Evolutionary conservation across 257 asterid species (phyloP).

Genomic region (Handroanthus guayacan): DNA sequence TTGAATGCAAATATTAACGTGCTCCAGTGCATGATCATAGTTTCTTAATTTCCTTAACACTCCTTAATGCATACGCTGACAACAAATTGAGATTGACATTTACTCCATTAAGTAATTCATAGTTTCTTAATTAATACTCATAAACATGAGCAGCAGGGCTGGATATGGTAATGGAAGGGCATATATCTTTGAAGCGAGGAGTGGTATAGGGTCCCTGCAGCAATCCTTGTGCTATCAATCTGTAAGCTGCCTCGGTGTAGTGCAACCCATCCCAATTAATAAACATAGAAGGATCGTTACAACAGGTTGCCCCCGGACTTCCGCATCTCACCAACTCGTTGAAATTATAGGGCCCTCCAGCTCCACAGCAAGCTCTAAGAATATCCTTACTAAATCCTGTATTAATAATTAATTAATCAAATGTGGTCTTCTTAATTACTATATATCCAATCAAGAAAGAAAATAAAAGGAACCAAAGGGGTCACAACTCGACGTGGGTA

Average conservation of each 20-base stretch:
- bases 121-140: background rate
- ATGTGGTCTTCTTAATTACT: too few relatives aligned
- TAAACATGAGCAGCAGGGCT: background rate
- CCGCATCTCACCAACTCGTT: slow-evolving; percentile 40
- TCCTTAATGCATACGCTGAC: too few relatives aligned
- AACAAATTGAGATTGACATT: too few relatives aligned
- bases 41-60: too few relatives aligned
- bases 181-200: slow-evolving; percentile 41
- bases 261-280: slow-evolving; percentile 62
- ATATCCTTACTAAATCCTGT: slow-evolving; percentile 46
- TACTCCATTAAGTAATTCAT: too few relatives aligned
- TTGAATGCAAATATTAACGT: too few relatives aligned
- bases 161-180: slow-evolving; percentile 21
- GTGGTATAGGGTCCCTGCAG: slow-evolving; percentile 45
- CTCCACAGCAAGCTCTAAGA: slow-evolving; percentile 62
- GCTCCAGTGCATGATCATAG: too few relatives aligned
- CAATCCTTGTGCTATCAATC: slow-evolving; percentile 41
- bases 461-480: too few relatives aligned
- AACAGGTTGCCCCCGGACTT: slow-evolving; percentile 29
- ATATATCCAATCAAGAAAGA: too few relatives aligned
- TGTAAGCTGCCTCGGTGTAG: slow-evolving; percentile 54
- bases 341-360: slow-evolving; percentile 53
- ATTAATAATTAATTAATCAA: background rate
- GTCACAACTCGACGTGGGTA: too few relatives aligned
- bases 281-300: slow-evolving; percentile 48